These are phyloP conservation scores for Kurtzmaniella quercitrusa DNA, from an alignment of 1,139 yeast genomes.

Conservation along the genomic window DNA sequence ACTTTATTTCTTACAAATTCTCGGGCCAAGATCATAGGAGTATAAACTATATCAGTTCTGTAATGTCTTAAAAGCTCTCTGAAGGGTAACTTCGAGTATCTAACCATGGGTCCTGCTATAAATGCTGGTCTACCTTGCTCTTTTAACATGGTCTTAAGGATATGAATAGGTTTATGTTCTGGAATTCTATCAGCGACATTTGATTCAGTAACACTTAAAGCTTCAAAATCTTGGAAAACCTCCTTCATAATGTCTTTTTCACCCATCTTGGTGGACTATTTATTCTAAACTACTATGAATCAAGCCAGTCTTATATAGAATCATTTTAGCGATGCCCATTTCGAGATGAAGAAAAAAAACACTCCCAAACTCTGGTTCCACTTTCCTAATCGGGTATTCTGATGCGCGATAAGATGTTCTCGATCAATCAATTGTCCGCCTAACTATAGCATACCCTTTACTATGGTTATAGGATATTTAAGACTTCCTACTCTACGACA, in stretches of 20 bases:
- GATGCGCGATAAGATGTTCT: constrained; percentile 1
- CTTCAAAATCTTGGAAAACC: background rate
- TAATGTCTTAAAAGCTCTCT: constrained; percentile 75
- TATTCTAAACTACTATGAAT: background rate
- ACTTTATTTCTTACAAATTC: constrained; percentile 84
- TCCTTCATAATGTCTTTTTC: background rate
- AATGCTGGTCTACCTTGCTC: constrained; percentile 56
- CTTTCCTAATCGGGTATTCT: background rate
- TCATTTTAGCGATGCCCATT: background rate
- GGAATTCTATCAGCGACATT: constrained; percentile 27
- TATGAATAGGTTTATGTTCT: constrained; percentile 52
- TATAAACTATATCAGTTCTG: constrained; percentile 77
- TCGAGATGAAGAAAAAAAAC: background rate
- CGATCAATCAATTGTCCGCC: too few relatives aligned
- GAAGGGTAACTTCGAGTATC: constrained; percentile 92
- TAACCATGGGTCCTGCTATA: constrained; percentile 95
- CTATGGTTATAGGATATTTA: too few relatives aligned
- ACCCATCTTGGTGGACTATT: background rate
- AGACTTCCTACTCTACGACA: too few relatives aligned
- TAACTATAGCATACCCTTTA: too few relatives aligned
- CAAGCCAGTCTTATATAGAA: background rate
- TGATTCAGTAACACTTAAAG: background rate
- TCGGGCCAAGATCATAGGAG: constrained; percentile 94
- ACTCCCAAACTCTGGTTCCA: background rate
- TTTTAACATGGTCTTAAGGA: constrained; percentile 33